These are phyloP conservation scores for Hypomontagnella submonticulosa DNA, from an alignment of 495 filamentous ascomycete species.

Conservation along the genomic window DNA sequence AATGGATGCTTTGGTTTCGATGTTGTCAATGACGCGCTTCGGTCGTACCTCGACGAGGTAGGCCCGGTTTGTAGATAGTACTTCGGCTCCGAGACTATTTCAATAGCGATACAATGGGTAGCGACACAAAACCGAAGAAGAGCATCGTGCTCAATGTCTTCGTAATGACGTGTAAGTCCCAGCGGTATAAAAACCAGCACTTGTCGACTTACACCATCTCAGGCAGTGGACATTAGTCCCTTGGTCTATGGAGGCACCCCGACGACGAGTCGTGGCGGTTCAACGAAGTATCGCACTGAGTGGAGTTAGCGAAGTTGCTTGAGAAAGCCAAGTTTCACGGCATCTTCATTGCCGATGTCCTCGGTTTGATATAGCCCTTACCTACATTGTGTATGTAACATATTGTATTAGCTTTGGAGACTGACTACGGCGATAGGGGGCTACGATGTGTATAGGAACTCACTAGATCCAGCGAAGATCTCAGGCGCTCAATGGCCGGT, in stretches of 20 bases:
- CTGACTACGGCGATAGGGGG: slow-evolving; percentile 49
- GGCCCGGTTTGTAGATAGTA: not conserved
- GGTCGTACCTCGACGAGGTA: not conserved
- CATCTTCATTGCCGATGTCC: slow-evolving; percentile 70
- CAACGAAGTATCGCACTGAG: slow-evolving; percentile 66
- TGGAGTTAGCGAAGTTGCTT: slow-evolving; percentile 65
- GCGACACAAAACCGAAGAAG: slow-evolving; percentile 56
- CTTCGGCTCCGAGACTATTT: too few species aligned
- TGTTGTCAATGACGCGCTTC: slow-evolving; percentile 9
- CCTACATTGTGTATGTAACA: too few species aligned
- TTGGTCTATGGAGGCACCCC: slow-evolving; percentile 70
- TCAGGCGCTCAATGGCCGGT: slow-evolving; percentile 77
- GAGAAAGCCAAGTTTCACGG: slow-evolving; percentile 70
- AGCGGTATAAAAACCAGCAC: not conserved
- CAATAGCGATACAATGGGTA: slow-evolving; percentile 20
- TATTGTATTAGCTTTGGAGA: not conserved
- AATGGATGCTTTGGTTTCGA: slow-evolving; percentile 8
- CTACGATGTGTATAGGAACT: slow-evolving; percentile 73
- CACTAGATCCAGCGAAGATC: slow-evolving; percentile 66
- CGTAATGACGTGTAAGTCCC: slow-evolving; percentile 62
- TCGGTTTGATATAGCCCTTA: slow-evolving; percentile 45
- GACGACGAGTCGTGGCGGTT: slow-evolving; percentile 64
- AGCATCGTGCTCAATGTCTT: slow-evolving; percentile 74
- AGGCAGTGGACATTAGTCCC: slow-evolving; percentile 71
- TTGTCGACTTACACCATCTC: slow-evolving; percentile 19